Base-by-base conservation (phyloP, 371 early-diverging fungal species). In the Actinomortierella ambigua region DNA sequence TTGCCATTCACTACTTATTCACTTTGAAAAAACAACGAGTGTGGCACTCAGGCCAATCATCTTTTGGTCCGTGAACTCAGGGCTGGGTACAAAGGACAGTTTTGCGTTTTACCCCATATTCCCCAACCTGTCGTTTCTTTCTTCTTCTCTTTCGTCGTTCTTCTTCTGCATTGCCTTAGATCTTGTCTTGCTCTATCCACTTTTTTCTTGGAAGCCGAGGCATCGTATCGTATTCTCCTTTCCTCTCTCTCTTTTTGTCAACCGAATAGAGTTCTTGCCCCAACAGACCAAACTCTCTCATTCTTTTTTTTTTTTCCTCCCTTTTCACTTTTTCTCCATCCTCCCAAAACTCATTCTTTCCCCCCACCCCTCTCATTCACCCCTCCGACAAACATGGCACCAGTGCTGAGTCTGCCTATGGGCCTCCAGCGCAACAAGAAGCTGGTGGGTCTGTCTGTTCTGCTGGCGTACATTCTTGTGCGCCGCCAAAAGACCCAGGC, bases 401-500 rank as follows among this genome's bases (percentile, higher is more conserved):
- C 63, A 24, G 63, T 68, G 22, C 51, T 68, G 44, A 68, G 63
- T 53, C 58, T 68, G 44, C 68, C 68, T 17, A 26, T 62, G 50
- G 63, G 63, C 27, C 48, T 68, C 24, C 55, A 51, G 17, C 58
- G 55, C 24, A 62, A 59, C 40, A 55, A 58, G 15, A 50, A 53
- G n/a, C 55, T 68, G 11, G 63, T 63, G 18, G 69, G 69, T 7
- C 28, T 68, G 51, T 68, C 69, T 4, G 42, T 68, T 49, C 40
- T 68, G 13, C 22, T 68, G 26, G 69, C 69, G 29, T 68, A 68
- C 49, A 28, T 68, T n/a, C 49, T 68, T 47, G 23, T 68, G 48
- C 63, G 63, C 17, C 46, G 69, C 24, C 63, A 68, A 28, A 63
- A 68, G 47, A 55, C 63, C 23, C 59, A 48, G 28, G 46, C 63